Base-by-base conservation (phyloP, 805 yeast genomes). In the Pichia paraexigua region DNA sequence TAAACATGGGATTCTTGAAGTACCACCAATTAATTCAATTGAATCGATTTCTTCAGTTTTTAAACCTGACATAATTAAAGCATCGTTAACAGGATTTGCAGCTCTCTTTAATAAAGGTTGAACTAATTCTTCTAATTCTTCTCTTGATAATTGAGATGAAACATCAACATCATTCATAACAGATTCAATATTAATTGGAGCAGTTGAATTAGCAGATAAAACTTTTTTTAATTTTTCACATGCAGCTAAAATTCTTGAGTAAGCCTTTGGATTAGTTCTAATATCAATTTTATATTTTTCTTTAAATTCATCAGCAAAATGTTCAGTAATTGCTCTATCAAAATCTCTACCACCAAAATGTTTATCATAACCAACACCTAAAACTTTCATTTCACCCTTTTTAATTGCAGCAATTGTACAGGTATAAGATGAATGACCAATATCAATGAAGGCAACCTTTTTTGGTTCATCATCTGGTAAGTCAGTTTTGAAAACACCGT, bases 331-430 rank as follows among this genome's bases (percentile, higher is more conserved):
- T 56, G 96, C 97, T 64, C 76, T 77, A 74, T 94, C 99, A 57
- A 94, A 83, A 70, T 90, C 89, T 75, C 99, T 85, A 72, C 99
- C 99, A 79, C 99, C 99, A 64, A 94, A 94, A 75, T 88, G 88
- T 75, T 88, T 88, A 76, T 91, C 96, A 68, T 81, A 86, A 63
- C 96, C 95, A 56, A 96, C 80, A 61, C 96, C 96, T 62, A 94
- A 75, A 50, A 94, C 79, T 75, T 88, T 90, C 73, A 91, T 80
- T 77, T 94, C 98, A 68, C 99, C 99, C 73, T 85, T 91, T 80
- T 89, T 90, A 74, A 94, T 82, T 54, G 95, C 83, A 53, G 87
- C 95, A 63, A 94, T 77, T 57, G 94, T 75, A 59, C 95, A 95
- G 59, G 94, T 87, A 78, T 82, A 92, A 47, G 96, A 82, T 43